Evolutionary conservation across 306 rosid genomes (phyloP), one percentile per base, ranked within the genome.

Genomic region (Fragaria nilgerrensis): DNA sequence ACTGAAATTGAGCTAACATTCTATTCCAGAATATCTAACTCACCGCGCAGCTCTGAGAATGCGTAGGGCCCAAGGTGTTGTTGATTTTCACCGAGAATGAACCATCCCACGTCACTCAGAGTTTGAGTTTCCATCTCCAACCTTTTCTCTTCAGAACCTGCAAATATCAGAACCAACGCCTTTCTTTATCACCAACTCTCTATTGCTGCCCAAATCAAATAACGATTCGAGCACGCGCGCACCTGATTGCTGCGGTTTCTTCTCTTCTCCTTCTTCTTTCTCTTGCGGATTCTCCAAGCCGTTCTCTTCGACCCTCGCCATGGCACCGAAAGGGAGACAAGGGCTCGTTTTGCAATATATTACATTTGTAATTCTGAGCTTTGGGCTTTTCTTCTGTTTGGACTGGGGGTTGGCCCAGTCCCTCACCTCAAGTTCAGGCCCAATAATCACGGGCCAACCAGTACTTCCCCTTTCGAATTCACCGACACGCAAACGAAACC

Each of bases 61-160:
- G 85, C 87, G 75, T 96, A 96, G 19, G 99, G 99, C 41, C 98
- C 99, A 32, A 91, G 44, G 63, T 89, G 91, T 55, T 96, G 93
- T 49, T 92, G 97, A 87, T 89, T 80, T 17, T 91, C 94, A 23
- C 94, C 92, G 3, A 91, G 93, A 77, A 96, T 87, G 65, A 78
- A 92, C 99, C 99, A 96, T 74, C 98, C 97, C 10, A 73, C 82
- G 80, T 89, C 96, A 53, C 79, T 62, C 66, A 47, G 39, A 29
- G 66, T 68, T 68, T 74, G 77, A 64, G 56, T 32, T 78, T 75
- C 85, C 74, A 44, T 74, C 58, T 36, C 69, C 70, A 22, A 53
- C 22, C 8, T 11, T 10, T 19, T 75, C 20, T 72, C 74, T 36
- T 81, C 82, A 61, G 37, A 72, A 53, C 80, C 95, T 88, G 79